A percentile compares a stretch with the other conserved stretches of the same genome.
These are phyloP conservation scores for Saksenaea oblongispora DNA, from an alignment of 371 early-diverging fungal species.

Conservation along the genomic window DNA sequence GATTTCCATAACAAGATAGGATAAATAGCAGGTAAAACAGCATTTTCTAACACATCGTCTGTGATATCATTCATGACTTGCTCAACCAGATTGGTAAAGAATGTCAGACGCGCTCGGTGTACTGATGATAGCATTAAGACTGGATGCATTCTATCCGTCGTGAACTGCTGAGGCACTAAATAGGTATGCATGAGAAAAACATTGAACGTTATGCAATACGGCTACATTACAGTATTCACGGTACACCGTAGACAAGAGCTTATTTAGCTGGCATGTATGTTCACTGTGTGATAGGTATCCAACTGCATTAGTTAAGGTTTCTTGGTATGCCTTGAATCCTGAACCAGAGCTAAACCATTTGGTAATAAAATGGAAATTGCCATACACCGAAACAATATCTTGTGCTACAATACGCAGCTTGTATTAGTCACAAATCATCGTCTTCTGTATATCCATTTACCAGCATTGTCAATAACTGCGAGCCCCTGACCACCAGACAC, in stretches of 20 bases:
- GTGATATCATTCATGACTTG: conserved; percentile 51
- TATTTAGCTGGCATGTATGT: conserved; percentile 36
- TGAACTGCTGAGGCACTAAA: conserved; percentile 20
- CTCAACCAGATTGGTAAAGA: conserved; percentile 57
- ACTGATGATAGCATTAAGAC: conserved; percentile 35
- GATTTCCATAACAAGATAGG: conserved; percentile 53
- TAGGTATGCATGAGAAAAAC: background rate
- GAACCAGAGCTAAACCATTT: conserved; percentile 38
- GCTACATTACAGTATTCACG: conserved; percentile 40
- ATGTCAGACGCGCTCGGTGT: conserved; percentile 47
- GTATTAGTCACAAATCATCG: background rate
- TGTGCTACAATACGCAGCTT: conserved; percentile 24
- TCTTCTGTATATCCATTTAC: conserved; percentile 8
- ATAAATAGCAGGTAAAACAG: conserved; percentile 59
- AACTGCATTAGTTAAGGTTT: conserved; percentile 47
- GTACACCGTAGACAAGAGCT: conserved; percentile 30
- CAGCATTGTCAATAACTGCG: conserved; percentile 21
- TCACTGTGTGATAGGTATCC: conserved; percentile 39
- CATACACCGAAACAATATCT: conserved; percentile 35
- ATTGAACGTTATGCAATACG: background rate
- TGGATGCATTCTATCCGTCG: conserved; percentile 13
- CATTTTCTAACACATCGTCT: conserved; percentile 44
- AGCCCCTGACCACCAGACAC: conserved; percentile 36
- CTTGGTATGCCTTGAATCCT: conserved; percentile 48
- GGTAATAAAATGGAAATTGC: conserved; percentile 46